These are phyloP conservation scores for Ogataea pignaliae DNA, from an alignment of 805 yeast genomes.

Conservation along the genomic window DNA sequence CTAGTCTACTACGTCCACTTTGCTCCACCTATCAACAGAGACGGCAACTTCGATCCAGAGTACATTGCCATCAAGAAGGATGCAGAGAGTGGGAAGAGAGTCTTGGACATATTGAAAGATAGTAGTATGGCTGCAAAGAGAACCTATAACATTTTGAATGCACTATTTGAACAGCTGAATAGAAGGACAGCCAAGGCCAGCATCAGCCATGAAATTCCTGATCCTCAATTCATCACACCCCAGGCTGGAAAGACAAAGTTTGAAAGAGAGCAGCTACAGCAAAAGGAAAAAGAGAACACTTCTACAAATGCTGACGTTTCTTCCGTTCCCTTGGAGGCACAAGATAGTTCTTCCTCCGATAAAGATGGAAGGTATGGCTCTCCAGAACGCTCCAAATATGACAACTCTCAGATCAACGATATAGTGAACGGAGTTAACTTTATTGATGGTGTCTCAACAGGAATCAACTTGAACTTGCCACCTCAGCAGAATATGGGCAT, in stretches of 20 bases:
- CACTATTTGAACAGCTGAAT: slow-evolving; percentile 75
- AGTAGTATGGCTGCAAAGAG: slow-evolving; percentile 74
- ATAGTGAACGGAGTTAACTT: slow-evolving; percentile 30
- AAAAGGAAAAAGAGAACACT: slow-evolving; percentile 3
- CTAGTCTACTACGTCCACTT: slow-evolving; percentile 72
- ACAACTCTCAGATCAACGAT: slow-evolving; percentile 19
- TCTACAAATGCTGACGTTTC: slow-evolving; percentile 1
- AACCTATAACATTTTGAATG: slow-evolving; percentile 74
- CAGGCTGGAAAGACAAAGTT: slow-evolving; percentile 24
- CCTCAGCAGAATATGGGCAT: slow-evolving; percentile 3
- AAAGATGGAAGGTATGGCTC: neutral
- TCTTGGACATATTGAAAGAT: slow-evolving; percentile 65
- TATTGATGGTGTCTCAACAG: slow-evolving; percentile 32
- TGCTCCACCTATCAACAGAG: slow-evolving; percentile 29
- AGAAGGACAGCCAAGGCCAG: slow-evolving; percentile 55
- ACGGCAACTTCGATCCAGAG: slow-evolving; percentile 43
- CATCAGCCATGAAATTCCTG: slow-evolving; percentile 17
- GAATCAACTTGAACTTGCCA: slow-evolving; percentile 25
- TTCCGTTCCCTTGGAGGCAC: slow-evolving; percentile 2
- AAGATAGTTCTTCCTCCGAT: neutral
- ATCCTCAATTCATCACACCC: slow-evolving; percentile 23
- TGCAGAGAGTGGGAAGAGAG: slow-evolving; percentile 77
- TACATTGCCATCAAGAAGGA: slow-evolving; percentile 60
- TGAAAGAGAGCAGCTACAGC: slow-evolving; percentile 11
- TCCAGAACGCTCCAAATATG: slow-evolving; percentile 6